Evolutionary conservation across 192 early-diverging fungal species (phyloP).

Genomic region (Pilaira anomala): DNA sequence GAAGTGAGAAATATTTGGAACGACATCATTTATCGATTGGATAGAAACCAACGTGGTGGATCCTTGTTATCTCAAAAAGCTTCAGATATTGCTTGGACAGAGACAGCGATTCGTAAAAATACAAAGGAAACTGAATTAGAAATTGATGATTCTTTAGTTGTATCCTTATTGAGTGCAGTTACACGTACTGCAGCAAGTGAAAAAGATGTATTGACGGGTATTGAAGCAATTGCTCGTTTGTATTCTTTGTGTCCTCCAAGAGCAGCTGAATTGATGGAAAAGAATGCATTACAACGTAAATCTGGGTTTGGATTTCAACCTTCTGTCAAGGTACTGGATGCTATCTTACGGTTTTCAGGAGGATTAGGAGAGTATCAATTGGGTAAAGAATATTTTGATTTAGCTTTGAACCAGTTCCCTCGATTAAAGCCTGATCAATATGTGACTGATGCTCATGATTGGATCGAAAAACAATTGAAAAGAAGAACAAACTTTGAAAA

Average conservation of each 20-base stretch:
- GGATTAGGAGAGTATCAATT: constrained; percentile 9
- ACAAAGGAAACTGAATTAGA: not conserved
- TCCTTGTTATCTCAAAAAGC: not conserved
- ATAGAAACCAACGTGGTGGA: not conserved
- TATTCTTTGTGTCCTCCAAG: constrained; percentile 4
- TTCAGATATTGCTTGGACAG: not conserved
- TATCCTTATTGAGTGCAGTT: constrained; percentile 3
- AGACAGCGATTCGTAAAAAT: not conserved
- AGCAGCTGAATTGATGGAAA: constrained; percentile 3
- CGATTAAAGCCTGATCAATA: not conserved
- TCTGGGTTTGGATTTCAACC: constrained; percentile 3
- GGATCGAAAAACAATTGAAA: not conserved
- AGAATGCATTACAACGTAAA: not conserved
- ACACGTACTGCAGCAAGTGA: constrained; percentile 9
- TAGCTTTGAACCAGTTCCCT: not conserved
- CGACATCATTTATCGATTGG: not conserved
- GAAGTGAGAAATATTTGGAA: not conserved
- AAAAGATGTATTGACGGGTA: not conserved
- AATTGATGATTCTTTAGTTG: constrained; percentile 4
- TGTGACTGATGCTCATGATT: not conserved
- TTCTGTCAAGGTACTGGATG: not conserved
- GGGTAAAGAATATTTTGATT: constrained; percentile 6
- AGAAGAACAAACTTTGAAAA: not conserved
- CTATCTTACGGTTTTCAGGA: constrained; percentile 8
- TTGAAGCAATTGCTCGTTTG: constrained; percentile 1